Evolutionary conservation across 805 yeast genomes (phyloP), one percentile per base, ranked within the genome.

Genomic region (Myxozyma udenii): DNA sequence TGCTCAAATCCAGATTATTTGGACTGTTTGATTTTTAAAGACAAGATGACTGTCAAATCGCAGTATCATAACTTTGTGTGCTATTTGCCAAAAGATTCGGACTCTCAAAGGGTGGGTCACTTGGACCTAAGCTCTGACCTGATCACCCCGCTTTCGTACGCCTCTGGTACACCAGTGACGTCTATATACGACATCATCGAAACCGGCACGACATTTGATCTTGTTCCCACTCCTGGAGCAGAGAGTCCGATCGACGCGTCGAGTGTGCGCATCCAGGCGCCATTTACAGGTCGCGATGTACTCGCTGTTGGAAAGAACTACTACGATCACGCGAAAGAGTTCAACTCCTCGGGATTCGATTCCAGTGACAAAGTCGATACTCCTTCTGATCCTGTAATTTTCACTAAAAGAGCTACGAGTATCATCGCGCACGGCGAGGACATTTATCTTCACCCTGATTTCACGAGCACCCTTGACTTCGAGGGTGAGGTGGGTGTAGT

Each of bases 401-500:
- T 51, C 38, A 51, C 55, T 1, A 51, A 51, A 18, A 25, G 51
- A 30, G 41, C 46, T 11, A 24, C 55, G n/a, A 46, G 53, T 22
- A 47, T 51, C 14, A 35, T 51, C 3, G 40, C 55, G 11, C 42
- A 30, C 22, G 48, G 48, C 25, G 55, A 46, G 9, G 53, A 51
- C 3, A 51, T 51, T 1, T 42, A 41, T 21, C 43, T 35, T 6
- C 53, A 51, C 25, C 48, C 51, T 5, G 44, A 38, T 9, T 51
- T 51, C 32, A 51, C 55, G 14, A 37, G 37, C n/a, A 51, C 55
- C 23, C 35, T 74, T 9, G 83, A 78, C 62, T 78, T 78, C 55
- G 83, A 78, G 58, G 76, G 75, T 16, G 83, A 78, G 58, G 64
- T 78, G 37, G 79, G 74, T 3, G 73, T 76, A n/a, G 75, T 78